These are phyloP conservation scores for Calcarisporium arbuscula DNA, from an alignment of 2,329 filamentous ascomycete species.

Conservation along the genomic window DNA sequence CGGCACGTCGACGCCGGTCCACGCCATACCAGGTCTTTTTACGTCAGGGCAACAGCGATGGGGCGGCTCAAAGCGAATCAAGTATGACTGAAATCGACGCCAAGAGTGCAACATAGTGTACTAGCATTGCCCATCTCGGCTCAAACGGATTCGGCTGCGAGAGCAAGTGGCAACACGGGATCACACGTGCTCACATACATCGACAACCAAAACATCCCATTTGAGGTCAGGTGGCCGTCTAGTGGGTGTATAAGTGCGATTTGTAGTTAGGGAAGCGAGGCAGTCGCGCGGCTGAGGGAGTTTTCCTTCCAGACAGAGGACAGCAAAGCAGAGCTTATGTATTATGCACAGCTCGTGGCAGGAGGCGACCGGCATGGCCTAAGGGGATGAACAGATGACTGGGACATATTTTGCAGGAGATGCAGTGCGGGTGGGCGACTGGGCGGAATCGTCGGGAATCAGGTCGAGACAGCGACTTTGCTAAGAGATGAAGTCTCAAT, in stretches of 20 bases:
- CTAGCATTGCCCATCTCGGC: constrained; percentile 28
- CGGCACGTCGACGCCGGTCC: too few relatives aligned
- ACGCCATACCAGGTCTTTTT: constrained; percentile 22
- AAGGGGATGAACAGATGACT: too few relatives aligned
- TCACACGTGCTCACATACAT: constrained; percentile 24
- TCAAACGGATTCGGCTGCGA: constrained; percentile 21
- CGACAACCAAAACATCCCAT: constrained; percentile 24
- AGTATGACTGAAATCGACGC: constrained; percentile 21
- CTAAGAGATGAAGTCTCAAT: too few relatives aligned
- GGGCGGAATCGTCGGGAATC: too few relatives aligned
- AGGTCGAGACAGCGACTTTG: too few relatives aligned
- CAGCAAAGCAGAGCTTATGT: constrained; percentile 12
- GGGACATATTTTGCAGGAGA: too few relatives aligned
- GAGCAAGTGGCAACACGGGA: constrained; percentile 12
- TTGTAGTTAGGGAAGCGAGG: too few relatives aligned
- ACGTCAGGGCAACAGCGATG: constrained; percentile 23
- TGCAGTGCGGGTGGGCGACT: too few relatives aligned
- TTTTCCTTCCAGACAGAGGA: constrained; percentile 22
- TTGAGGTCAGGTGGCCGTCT: constrained; percentile 16
- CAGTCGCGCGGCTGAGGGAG: constrained; percentile 21
- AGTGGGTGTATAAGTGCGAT: too few relatives aligned
- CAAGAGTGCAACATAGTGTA: constrained; percentile 23
- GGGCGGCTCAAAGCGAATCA: constrained; percentile 13
- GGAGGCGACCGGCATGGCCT: too few relatives aligned
- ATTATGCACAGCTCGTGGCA: constrained; percentile 26